Evolutionary conservation across 768 basidiomycete genomes (phyloP), one percentile per base, ranked within the genome.

Genomic region (Pulveroboletus sp.): DNA sequence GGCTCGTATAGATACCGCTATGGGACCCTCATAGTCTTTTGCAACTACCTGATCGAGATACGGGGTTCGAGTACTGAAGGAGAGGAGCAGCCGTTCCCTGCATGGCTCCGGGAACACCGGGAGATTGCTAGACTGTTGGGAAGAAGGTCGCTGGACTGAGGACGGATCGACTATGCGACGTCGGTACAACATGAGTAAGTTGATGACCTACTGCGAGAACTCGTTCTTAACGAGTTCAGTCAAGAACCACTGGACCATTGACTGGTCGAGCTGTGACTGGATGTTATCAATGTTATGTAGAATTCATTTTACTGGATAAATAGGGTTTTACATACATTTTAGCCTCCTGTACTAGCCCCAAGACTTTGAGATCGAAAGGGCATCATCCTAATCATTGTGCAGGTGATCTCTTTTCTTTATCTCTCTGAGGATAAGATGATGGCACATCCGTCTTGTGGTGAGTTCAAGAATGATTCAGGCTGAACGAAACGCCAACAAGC

Each of bases 1-100:
- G 12, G 18, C 11, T 8, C 39, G 15, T 42, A 40, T 52, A 89
- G 88, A 53, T 89, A 87, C 64, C 85, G 86, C 55, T 96, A 98
- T 62, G 95, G 89, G 7, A 84, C 89, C 4, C 75, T 96, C 31
- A 95, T 98, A 58, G 91, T 91, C 5, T 90, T 99, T 51, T 88
- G 96, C 42, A 93, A 96, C 65, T 98, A 95, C 67, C 76, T 98
- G 57, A 83, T 98, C 46, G 93, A 95, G 68, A 66, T 63, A 55
- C 66, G 69, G 43, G 71, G 72, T 54, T 72, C 72, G 57, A 70
- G 71, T 30, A 71, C 55, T 10, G 55, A 71, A 43, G 64, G 63
- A 11, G 65, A 64, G 40, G 65, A 68, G 38, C 69, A 71, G 9
- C 80, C 83, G 3, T 95, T 96, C 71, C 83, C 89, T 3, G 76